A percentile compares a stretch with the other conserved stretches of the same genome.
These are phyloP conservation scores for Thymus quinquecostatus DNA, from an alignment of 257 asterid genomes.

Conservation along the genomic window DNA sequence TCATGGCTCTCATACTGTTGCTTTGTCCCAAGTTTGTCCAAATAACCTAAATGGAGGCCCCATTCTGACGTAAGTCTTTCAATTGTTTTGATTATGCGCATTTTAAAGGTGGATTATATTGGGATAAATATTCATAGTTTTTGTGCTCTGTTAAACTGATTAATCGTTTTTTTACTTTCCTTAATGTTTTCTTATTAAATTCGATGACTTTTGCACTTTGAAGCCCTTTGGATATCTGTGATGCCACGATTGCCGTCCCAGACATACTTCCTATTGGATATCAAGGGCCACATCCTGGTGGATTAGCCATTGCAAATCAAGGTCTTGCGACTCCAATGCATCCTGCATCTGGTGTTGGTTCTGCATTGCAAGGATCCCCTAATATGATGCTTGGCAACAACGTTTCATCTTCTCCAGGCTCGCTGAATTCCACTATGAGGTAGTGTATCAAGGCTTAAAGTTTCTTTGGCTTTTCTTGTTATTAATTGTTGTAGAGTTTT, in stretches of 20 bases:
- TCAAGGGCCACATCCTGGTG: slow-evolving; percentile 73
- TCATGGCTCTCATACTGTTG: slow-evolving; percentile 79
- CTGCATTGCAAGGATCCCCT: slow-evolving; percentile 67
- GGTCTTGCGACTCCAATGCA: slow-evolving; percentile 49
- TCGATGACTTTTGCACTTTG: slow-evolving; percentile 35
- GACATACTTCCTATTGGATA: slow-evolving; percentile 68
- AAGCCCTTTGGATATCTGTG: slow-evolving; percentile 93
- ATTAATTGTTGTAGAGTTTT: background rate
- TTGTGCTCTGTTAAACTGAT: slow-evolving; percentile 21
- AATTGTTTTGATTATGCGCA: slow-evolving; percentile 25
- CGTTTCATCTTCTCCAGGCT: slow-evolving; percentile 60
- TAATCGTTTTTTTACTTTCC: slow-evolving; percentile 1
- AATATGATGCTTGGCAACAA: slow-evolving; percentile 70
- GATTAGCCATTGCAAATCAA: slow-evolving; percentile 59
- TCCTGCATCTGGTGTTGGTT: slow-evolving; percentile 58
- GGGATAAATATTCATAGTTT: slow-evolving; percentile 20
- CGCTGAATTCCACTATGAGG: slow-evolving; percentile 73
- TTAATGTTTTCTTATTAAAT: slow-evolving; percentile 23
- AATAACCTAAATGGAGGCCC: slow-evolving; percentile 77
- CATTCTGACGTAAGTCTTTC: slow-evolving; percentile 68
- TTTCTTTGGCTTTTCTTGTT: slow-evolving; percentile 20
- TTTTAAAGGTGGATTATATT: slow-evolving; percentile 12
- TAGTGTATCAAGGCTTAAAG: slow-evolving; percentile 36
- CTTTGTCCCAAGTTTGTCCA: slow-evolving; percentile 79
- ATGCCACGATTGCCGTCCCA: slow-evolving; percentile 52